Base-by-base conservation (phyloP, 208 protist species). In the Crithidia fasciculata region DNA sequence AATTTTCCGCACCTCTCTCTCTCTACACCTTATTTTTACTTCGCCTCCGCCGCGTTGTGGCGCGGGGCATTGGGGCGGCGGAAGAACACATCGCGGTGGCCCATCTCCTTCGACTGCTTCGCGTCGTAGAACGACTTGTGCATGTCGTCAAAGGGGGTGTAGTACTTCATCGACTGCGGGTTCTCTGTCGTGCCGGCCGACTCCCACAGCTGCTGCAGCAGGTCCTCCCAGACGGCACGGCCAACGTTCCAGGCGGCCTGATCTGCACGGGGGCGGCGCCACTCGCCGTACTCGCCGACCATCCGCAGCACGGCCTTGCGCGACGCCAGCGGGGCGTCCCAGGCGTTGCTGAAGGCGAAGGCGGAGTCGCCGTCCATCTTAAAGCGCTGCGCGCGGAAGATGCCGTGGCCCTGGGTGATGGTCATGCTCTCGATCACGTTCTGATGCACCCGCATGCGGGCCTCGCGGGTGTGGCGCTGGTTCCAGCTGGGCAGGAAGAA, bases 401-500 rank as follows among this genome's bases (percentile, higher is more conserved):
- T 94, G 63, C 90, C 88, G 66, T 95, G 92, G 4, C 92, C 92
- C 69, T 96, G 92, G 2, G 90, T 76, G 65, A 96, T 90, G 8
- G 92, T 95, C 88, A 96, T 94, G 72, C 88, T 94, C 77, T 97
- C 93, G 0, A 95, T 75, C 19, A 97, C 91, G 72, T 95, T 92
- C 81, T 94, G 86, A 28, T 97, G 89, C 36, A 97, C 88, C 18
- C 90, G 86, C 90, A 93, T 91, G 58, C 95, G 89, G 41, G 92
- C 87, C 76, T 98, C 90, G 55, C 86, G 85, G 50, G 89, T 92
- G 74, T 98, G 87, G 18, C 80, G 79, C 64, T 81, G 75, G 47
- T 88, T 90, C 96, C 96, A 99, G 65, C 79, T 68, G 5, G 90
- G 90, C 61, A 99, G 86, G 81, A 93, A 98, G 81, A 98, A 99